A percentile compares a stretch with the other conserved stretches of the same genome.
Conservation (phyloP, 2,329 filamentous ascomycete genomes). For the Coniochaeta prunicola region DNA sequence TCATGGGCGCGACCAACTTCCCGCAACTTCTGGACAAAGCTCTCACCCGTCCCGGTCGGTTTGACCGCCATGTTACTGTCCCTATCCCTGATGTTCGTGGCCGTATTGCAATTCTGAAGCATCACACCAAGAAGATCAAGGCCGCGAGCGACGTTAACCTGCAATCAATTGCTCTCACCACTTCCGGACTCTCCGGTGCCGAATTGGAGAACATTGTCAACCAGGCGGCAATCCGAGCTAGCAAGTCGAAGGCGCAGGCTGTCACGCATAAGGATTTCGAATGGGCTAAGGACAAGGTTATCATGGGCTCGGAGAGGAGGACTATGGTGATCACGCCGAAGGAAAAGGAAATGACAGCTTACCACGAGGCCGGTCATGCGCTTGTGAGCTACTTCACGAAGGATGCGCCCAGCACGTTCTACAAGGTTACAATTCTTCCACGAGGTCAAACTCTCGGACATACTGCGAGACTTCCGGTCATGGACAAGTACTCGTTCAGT, state of each 20-base stretch:
- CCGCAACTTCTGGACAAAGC: slow-evolving; percentile 92
- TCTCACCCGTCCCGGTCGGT: slow-evolving; percentile 85
- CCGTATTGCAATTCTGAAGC: slow-evolving; percentile 84
- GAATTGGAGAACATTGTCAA: slow-evolving; percentile 97
- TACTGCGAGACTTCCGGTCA: slow-evolving; percentile 80
- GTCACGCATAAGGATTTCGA: slow-evolving; percentile 80
- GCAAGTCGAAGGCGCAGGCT: slow-evolving; percentile 69
- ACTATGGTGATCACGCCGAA: slow-evolving; percentile 86
- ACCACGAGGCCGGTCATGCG: slow-evolving; percentile 95
- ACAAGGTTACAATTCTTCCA: slow-evolving; percentile 96
- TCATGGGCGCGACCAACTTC: slow-evolving; percentile 94
- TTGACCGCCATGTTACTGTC: slow-evolving; percentile 87
- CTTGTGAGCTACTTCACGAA: slow-evolving; percentile 77
- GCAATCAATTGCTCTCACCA: slow-evolving; percentile 75
- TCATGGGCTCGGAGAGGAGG: slow-evolving; percentile 90
- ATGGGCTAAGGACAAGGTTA: slow-evolving; percentile 96
- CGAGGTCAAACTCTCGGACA: slow-evolving; percentile 80
- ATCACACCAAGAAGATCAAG: slow-evolving; percentile 90
- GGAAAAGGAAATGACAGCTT: slow-evolving; percentile 94
- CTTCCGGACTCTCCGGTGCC: slow-evolving; percentile 87
- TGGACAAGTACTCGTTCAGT: slow-evolving; percentile 87
- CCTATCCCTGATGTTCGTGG: slow-evolving; percentile 88
- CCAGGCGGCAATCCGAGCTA: slow-evolving; percentile 91
- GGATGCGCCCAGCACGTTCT: slow-evolving; percentile 67
- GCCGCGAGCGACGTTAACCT: slow-evolving; percentile 74